Evolutionary conservation across 768 basidiomycete genomes (phyloP).

Genomic region (Daedaleopsis nitida): DNA sequence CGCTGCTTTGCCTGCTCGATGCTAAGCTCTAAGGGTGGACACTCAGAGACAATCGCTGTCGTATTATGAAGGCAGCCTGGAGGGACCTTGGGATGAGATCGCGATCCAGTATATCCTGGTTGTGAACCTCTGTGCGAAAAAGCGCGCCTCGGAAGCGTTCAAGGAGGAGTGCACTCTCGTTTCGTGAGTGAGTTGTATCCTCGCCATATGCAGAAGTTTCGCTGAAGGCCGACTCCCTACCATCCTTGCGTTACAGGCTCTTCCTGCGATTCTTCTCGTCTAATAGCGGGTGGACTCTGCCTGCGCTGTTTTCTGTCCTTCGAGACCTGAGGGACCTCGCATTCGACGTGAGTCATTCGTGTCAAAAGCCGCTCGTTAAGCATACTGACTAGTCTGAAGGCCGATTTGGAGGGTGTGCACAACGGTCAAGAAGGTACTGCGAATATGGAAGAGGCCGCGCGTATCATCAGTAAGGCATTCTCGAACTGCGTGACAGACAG

Average conservation of each 20-base stretch:
- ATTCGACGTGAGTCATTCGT: constrained; percentile 59
- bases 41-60: constrained; percentile 32
- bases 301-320: constrained; percentile 78
- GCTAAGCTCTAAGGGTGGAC: no score
- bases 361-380: background rate
- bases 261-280: constrained; percentile 81
- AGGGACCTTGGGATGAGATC: constrained; percentile 84
- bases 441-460: constrained; percentile 84
- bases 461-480: constrained; percentile 88
- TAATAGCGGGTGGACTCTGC: constrained; percentile 86
- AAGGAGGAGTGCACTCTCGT: constrained; percentile 78
- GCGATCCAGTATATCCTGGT: constrained; percentile 81
- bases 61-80: constrained; percentile 63
- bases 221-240: constrained; percentile 1
- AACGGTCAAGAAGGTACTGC: constrained; percentile 29
- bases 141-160: constrained; percentile 72
- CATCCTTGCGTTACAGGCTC: constrained; percentile 40
- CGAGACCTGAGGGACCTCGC: constrained; percentile 85
- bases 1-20: no score
- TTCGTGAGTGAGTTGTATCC: constrained; percentile 53
- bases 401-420: constrained; percentile 53
- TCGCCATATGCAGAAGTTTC: constrained; percentile 10
- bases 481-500: constrained; percentile 86
- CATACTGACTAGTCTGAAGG: constrained; percentile 38
- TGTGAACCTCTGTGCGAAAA: constrained; percentile 68